Percentiles rank a stretch among this genome's conserved stretches.
These are phyloP conservation scores for Hypoxylon sp. DNA, from an alignment of 2,329 filamentous ascomycete species.

Conservation along the genomic window DNA sequence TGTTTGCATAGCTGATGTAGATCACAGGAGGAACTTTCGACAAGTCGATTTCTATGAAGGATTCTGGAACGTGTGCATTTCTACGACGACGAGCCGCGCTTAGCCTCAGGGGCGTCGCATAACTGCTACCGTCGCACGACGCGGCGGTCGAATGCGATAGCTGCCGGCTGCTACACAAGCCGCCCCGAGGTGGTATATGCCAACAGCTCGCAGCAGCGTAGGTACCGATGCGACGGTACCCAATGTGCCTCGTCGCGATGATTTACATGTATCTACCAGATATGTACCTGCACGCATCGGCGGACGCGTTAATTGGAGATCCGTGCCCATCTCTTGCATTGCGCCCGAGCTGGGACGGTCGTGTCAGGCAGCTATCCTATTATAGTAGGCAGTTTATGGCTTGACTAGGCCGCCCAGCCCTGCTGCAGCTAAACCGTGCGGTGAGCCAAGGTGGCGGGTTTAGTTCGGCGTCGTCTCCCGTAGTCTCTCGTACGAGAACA, in stretches of 20 bases:
- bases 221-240: constrained; percentile 23
- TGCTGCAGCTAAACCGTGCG: not conserved
- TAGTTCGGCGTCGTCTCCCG: not conserved
- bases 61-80: too few relatives aligned
- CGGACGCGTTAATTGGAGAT: not conserved
- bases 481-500: too few relatives aligned
- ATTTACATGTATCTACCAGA: too few relatives aligned
- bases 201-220: not conserved
- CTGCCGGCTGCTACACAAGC: constrained; percentile 7
- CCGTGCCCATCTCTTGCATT: not conserved
- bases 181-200: constrained; percentile 16
- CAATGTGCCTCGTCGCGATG: not conserved
- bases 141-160: constrained; percentile 4
- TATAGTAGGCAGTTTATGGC: not conserved
- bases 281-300: constrained; percentile 10
- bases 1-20: constrained; percentile 10
- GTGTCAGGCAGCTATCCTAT: too few relatives aligned
- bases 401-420: not conserved
- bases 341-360: too few relatives aligned
- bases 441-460: not conserved
- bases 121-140: not conserved
- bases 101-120: constrained; percentile 11
- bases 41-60: not conserved
- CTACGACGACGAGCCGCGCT: not conserved
- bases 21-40: not conserved